Base-by-base conservation (phyloP, 768 basidiomycete genomes). In the Tricholoma sp. region DNA sequence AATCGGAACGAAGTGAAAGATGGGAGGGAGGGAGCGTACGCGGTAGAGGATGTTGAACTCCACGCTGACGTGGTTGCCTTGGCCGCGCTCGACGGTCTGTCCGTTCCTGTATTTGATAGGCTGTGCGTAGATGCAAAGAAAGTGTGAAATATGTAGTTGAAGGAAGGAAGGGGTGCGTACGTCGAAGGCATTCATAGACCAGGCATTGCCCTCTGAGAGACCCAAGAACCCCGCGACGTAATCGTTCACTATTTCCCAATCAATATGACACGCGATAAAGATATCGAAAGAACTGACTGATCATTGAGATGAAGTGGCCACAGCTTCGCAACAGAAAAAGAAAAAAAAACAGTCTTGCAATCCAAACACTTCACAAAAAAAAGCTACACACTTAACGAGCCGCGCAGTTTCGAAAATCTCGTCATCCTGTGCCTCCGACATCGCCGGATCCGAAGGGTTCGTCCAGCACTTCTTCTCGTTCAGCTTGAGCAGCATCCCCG, bases 51-150 rank as follows among this genome's bases (percentile, higher is more conserved):
- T 56, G 52, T 74, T 86, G 72, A 88, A 88, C 62, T 89, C 86
- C 41, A 85, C 72, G n/a, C 83, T 85, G 57, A 77, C 76, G 54
- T 79, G 79, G 59, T 87, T 86, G 12, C 86, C 86, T 51, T 77
- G 68, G n/a, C 85, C 88, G 9, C 82, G 76, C 2, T 59, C 63
- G 12, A 74, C 67, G n/a, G n/a, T n/a, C 45, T 62, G 63, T 3
- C 61, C 59, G 14, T 76, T 67, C 41, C 64, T 68, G 9, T 57
- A 59, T 16, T 71, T 66, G 50, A 81, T 78, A n/a, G 75, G 55
- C 62, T 73, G 50, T n/a, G n/a, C n/a, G n/a, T n/a, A n/a, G n/a
- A n/a, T n/a, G n/a, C n/a, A 41, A 18, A 57, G 18, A n/a, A 21
- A 16, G 29, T 31, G 32, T 21, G 18, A 52, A 19, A 8, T 19